Percentiles rank a stretch among this genome's conserved stretches.
Conservation (phyloP, 2,329 filamentous ascomycete genomes). For the Fusarium kyushuense region DNA sequence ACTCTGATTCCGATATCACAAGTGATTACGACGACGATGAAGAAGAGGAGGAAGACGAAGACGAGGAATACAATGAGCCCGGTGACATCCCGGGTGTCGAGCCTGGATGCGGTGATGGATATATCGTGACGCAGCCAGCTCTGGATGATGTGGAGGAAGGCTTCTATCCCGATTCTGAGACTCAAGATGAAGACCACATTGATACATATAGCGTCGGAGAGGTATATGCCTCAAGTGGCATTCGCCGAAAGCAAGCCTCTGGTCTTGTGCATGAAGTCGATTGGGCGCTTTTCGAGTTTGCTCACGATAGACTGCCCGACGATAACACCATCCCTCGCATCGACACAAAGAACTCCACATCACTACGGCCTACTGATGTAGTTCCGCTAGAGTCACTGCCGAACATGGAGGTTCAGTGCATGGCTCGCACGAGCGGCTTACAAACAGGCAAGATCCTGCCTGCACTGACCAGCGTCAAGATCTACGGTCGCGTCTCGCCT, state of each 20-base stretch:
- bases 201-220: slow-evolving; percentile 84
- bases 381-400: slow-evolving; percentile 73
- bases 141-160: slow-evolving; percentile 86
- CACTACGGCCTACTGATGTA: slow-evolving; percentile 67
- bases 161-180: slow-evolving; percentile 81
- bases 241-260: slow-evolving; percentile 78
- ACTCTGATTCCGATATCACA: slow-evolving; percentile 64
- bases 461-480: slow-evolving; percentile 85
- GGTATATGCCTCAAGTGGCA: slow-evolving; percentile 89
- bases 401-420: slow-evolving; percentile 84
- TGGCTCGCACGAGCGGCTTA: slow-evolving; percentile 86
- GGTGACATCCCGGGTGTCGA: slow-evolving; percentile 85
- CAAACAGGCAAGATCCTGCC: slow-evolving; percentile 82
- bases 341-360: slow-evolving; percentile 19
- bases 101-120: slow-evolving; percentile 78
- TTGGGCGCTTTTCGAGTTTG: slow-evolving; percentile 90
- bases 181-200: slow-evolving; percentile 83
- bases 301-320: slow-evolving; percentile 75
- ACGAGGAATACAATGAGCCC: slow-evolving; percentile 67
- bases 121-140: slow-evolving; percentile 90
- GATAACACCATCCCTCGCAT: slow-evolving; percentile 74
- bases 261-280: slow-evolving; percentile 90
- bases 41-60: slow-evolving; percentile 65
- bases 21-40: slow-evolving; percentile 65
- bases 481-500: slow-evolving; percentile 85